phyloP scores from a whole-genome alignment of 495 filamentous ascomycete species.

The Cryomyces minteri region DNA sequence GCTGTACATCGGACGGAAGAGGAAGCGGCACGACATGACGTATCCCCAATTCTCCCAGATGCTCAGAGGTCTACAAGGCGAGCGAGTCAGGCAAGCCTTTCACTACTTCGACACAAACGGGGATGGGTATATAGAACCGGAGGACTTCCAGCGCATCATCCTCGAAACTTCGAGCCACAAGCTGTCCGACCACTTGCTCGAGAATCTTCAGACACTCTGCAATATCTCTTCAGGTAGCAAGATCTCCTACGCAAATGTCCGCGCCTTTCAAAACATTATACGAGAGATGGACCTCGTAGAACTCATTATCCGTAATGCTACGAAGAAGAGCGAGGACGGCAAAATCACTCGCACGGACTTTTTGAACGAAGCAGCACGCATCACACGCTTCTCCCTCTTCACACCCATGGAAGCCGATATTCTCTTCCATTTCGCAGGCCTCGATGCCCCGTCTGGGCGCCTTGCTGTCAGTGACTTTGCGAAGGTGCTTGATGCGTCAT shows the following conservation, averaged over 20 bases:
- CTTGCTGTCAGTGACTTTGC: conserved; percentile 74
- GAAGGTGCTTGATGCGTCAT: conserved; percentile 86
- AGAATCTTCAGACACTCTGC: conserved; percentile 83
- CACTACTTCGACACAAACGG: conserved; percentile 75
- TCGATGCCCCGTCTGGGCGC: conserved; percentile 72
- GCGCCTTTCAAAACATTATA: conserved; percentile 93
- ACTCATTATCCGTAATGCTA: conserved; percentile 71
- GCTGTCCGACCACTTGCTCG: conserved; percentile 88
- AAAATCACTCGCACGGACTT: conserved; percentile 91
- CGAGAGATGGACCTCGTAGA: conserved; percentile 96
- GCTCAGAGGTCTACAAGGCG: conserved; percentile 87
- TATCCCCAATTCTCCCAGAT: conserved; percentile 98
- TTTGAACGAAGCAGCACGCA: conserved; percentile 76
- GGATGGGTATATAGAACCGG: conserved; percentile 95
- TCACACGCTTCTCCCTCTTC: conserved; percentile 83
- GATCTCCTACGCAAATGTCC: conserved; percentile 91
- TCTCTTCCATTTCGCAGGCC: conserved; percentile 90
- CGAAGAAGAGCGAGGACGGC: conserved; percentile 64
- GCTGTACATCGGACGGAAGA: conserved; percentile 74
- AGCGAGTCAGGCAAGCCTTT: conserved; percentile 90
- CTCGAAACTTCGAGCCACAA: conserved; percentile 87
- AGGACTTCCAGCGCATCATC: conserved; percentile 94
- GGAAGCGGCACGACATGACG: conserved; percentile 70
- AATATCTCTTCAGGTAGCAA: conserved; percentile 85
- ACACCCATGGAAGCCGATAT: conserved; percentile 99